A percentile compares a stretch with the other conserved stretches of the same genome.
Conservation (phyloP, 352 stramenopile species). For the Peronospora destructor region DNA sequence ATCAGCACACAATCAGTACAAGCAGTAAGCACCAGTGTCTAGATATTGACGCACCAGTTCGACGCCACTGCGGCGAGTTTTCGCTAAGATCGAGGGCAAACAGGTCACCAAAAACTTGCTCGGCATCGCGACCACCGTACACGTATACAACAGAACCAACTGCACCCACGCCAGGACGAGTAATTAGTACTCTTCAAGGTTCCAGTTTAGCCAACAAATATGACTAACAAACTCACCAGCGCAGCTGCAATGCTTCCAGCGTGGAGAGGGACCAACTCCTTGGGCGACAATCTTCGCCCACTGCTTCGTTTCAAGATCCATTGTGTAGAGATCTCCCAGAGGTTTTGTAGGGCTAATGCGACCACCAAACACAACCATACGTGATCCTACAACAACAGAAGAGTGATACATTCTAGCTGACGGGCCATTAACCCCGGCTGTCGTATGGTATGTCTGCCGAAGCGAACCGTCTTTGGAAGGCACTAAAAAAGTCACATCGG, state of each 20-base stretch:
- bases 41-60: conserved; percentile 32
- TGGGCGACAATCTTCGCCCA: conserved; percentile 34
- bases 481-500: conserved; percentile 38
- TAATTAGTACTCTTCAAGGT: conserved; percentile 3
- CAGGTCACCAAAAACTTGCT: conserved; percentile 64
- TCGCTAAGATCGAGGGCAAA: conserved; percentile 52
- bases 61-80: conserved; percentile 35
- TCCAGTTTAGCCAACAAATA: not conserved
- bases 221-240: conserved; percentile 31
- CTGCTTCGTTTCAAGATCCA: conserved; percentile 40
- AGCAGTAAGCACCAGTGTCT: not conserved
- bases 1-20: not conserved
- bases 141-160: conserved; percentile 67
- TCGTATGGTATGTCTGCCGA: conserved; percentile 23
- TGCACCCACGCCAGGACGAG: conserved; percentile 12
- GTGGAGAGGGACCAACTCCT: conserved; percentile 34
- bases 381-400: conserved; percentile 36
- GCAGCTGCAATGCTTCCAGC: conserved; percentile 70
- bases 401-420: conserved; percentile 72
- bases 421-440: conserved; percentile 17
- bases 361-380: conserved; percentile 79
- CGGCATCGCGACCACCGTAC: conserved; percentile 58
- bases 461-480: conserved; percentile 22
- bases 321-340: conserved; percentile 54
- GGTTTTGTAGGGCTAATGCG: conserved; percentile 60